These are phyloP conservation scores for Chondrostereum purpureum DNA, from an alignment of 1,284 basidiomycete genomes.

Conservation along the genomic window DNA sequence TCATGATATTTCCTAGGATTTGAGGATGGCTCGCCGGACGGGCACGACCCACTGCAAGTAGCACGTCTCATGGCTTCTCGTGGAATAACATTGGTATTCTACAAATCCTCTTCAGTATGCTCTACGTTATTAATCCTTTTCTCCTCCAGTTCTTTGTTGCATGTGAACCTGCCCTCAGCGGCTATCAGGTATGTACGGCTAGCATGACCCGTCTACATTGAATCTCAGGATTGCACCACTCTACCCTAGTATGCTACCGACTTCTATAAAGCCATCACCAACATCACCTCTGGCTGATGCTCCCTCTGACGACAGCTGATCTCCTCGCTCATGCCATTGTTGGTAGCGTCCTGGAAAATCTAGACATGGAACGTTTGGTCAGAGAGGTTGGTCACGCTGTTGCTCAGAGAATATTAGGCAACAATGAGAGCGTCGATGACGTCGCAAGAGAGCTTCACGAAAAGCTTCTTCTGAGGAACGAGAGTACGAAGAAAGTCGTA, in stretches of 20 bases:
- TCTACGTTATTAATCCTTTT: slow-evolving; percentile 5
- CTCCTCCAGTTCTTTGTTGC: slow-evolving; percentile 85
- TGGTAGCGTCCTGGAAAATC: slow-evolving; percentile 93
- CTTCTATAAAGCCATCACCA: slow-evolving; percentile 90
- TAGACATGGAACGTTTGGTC: slow-evolving; percentile 97
- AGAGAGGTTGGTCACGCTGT: slow-evolving; percentile 92
- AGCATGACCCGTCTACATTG: slow-evolving; percentile 13
- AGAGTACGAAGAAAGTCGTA: slow-evolving; percentile 93
- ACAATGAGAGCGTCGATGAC: slow-evolving; percentile 92
- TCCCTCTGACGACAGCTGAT: slow-evolving; percentile 94
- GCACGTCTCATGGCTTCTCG: slow-evolving; percentile 85
- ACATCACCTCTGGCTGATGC: slow-evolving; percentile 93
- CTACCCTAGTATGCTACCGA: slow-evolving; percentile 77
- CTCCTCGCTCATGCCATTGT: slow-evolving; percentile 97
- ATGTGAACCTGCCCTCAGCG: slow-evolving; percentile 94
- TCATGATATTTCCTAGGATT: slow-evolving; percentile 50
- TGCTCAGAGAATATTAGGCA: slow-evolving; percentile 83
- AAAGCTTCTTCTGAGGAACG: slow-evolving; percentile 84
- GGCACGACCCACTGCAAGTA: slow-evolving; percentile 84
- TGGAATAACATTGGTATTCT: slow-evolving; percentile 86
- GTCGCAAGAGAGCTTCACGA: slow-evolving; percentile 93
- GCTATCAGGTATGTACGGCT: slow-evolving; percentile 69
- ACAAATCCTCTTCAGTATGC: slow-evolving; percentile 23
- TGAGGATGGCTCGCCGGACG: slow-evolving; percentile 88
- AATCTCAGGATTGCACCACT: slow-evolving; percentile 21